Conservation (phyloP, 176 grass and related monocot genomes). For the Luzula sylvatica region DNA sequence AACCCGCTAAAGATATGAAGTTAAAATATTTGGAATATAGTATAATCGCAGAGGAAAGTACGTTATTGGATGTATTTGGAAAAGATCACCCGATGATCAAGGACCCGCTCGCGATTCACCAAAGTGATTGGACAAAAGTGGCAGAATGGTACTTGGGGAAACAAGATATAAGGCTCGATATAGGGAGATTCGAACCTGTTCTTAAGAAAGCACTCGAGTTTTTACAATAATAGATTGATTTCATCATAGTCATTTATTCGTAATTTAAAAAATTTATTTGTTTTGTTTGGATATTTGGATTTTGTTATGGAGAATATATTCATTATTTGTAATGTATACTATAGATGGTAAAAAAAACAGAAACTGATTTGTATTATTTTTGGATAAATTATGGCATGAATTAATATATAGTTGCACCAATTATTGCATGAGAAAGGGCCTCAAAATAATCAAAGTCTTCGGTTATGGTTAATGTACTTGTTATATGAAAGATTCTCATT, state of each 20-base stretch:
- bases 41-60: conserved; percentile 47
- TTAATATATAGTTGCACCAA: too few species aligned
- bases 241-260: conserved; percentile 2
- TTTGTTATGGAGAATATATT: too few species aligned
- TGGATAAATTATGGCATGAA: too few species aligned
- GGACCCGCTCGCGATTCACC: conserved; percentile 41
- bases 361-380: too few species aligned
- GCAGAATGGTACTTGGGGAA: conserved; percentile 62
- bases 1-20: conserved; percentile 48
- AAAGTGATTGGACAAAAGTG: conserved; percentile 43
- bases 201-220: conserved; percentile 28
- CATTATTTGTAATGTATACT: too few species aligned
- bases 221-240: conserved; percentile 11
- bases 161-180: conserved; percentile 48
- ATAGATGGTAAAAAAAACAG: too few species aligned
- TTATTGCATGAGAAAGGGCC: too few species aligned
- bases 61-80: conserved; percentile 38
- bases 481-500: too few species aligned
- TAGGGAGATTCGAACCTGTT: conserved; percentile 28
- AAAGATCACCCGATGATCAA: conserved; percentile 54
- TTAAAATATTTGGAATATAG: conserved; percentile 49
- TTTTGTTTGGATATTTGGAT: not conserved
- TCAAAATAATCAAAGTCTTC: too few species aligned
- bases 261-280: not conserved
- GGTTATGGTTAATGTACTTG: too few species aligned